Base-by-base conservation (phyloP, 139 green algal genomes). In the Micractinium conductrix region DNA sequence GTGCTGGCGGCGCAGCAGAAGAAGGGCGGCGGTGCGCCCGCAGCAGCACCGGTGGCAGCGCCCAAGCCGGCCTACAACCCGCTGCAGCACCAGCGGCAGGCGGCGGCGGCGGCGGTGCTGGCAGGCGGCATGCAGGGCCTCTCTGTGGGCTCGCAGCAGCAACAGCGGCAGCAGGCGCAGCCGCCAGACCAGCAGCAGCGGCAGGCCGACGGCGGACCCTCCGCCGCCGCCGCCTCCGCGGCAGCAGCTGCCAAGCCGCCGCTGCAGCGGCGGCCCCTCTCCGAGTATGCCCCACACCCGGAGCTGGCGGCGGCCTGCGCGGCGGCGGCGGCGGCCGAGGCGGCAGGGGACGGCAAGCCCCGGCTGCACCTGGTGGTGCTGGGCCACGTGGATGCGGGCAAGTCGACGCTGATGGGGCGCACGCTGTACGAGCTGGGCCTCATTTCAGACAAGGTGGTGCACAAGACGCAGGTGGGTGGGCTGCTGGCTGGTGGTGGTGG, bases 321-420 rank as follows among this genome's bases (percentile, higher is more conserved):
- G 6, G 80, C 78, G 0, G 87, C 91, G 1, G 55, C 78, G 0
- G 72, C 78, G 5, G 82, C 68, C 1, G 90, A 95, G 62, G 55
- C 72, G 14, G 74, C 38, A 6, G 24, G 26, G 26, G 75, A 70
- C 9, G 82, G 63, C 63, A 86, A 80, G 73, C 55, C 83, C 0
- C 70, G 70, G 30, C 89, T 98, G 72, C 93, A 97, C 86, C 88
- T 98, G 28, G 94, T 96, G 26, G 91, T 99, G 73, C 76, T 99
- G 75, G 97, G 97, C 0, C 97, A 99, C 83, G 97, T 99, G 73
- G 97, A 99, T 81, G 95, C 96, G 0, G 97, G 97, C 62, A 99
- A 99, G 93, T 96, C 90, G 79, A 99, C 95, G 10, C 92, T 99
- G 10, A 99, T 98, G 93, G 97, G 97, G 26, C 91, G 96, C 43